These are phyloP conservation scores for Lipomyces sp. DNA, from an alignment of 805 yeast species.

Conservation along the genomic window DNA sequence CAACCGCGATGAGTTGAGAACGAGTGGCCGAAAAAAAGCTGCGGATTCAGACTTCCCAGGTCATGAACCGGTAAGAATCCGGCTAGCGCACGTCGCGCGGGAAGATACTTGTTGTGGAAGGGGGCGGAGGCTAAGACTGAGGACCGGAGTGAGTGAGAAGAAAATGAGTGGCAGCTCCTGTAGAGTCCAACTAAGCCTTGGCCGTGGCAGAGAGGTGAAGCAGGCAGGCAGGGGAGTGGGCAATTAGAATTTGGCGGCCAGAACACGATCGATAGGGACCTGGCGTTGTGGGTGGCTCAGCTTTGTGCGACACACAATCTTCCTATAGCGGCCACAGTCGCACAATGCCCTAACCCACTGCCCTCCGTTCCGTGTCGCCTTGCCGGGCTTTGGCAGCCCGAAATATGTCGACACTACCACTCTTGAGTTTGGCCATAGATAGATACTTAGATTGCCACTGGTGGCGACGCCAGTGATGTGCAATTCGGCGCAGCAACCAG, in stretches of 20 bases:
- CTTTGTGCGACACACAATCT: not conserved
- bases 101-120: not conserved
- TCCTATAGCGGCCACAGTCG: not conserved
- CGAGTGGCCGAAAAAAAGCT: not conserved
- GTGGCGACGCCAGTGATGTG: no score
- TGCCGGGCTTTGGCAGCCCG: not conserved
- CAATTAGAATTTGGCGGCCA: conserved; percentile 5
- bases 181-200: not conserved
- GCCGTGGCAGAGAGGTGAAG: not conserved
- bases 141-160: conserved; percentile 1
- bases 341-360: not conserved
- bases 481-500: no score
- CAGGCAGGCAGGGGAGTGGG: not conserved
- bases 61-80: not conserved
- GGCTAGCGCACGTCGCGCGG: not conserved
- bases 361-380: not conserved
- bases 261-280: conserved; percentile 7
- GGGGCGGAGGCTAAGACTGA: not conserved
- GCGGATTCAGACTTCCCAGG: not conserved
- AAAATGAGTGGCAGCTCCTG: not conserved
- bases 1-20: not conserved
- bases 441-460: no score
- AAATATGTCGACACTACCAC: no score
- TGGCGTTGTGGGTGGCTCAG: not conserved
- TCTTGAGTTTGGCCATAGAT: no score